A percentile compares a stretch with the other conserved stretches of the same genome.
These are phyloP conservation scores for Komagataea norvegica DNA, from an alignment of 1,139 yeast genomes.

Conservation along the genomic window DNA sequence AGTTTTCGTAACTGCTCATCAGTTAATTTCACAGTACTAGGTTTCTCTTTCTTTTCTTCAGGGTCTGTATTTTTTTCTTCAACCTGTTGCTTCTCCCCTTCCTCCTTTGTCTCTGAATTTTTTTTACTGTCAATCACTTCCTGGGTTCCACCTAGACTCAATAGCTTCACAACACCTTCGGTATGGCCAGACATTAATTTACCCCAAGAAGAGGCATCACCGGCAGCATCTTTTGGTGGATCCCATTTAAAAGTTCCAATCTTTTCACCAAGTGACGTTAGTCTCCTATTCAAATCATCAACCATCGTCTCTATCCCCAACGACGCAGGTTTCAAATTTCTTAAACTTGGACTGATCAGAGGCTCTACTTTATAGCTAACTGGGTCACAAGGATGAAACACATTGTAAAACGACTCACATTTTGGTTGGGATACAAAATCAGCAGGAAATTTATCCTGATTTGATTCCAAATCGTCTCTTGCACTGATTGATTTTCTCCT, in stretches of 20 bases:
- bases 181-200: slow-evolving; percentile 2
- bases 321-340: slow-evolving; percentile 50
- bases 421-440: slow-evolving; percentile 37
- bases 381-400: slow-evolving; percentile 88
- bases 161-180: slow-evolving; percentile 5
- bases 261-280: slow-evolving; percentile 30
- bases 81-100: slow-evolving; percentile 9
- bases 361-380: slow-evolving; percentile 87
- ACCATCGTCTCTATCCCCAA: slow-evolving; percentile 24
- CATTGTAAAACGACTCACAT: slow-evolving; percentile 61
- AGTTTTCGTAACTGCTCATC: slow-evolving; percentile 35
- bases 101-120: background rate
- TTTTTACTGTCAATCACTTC: too few species aligned
- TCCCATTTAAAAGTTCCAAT: slow-evolving; percentile 35
- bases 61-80: slow-evolving; percentile 24
- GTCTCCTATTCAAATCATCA: slow-evolving; percentile 24
- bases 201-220: background rate
- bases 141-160: slow-evolving; percentile 1
- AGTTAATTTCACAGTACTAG: slow-evolving; percentile 24
- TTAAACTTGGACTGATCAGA: slow-evolving; percentile 50
- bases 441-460: slow-evolving; percentile 7
- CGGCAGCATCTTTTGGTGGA: slow-evolving; percentile 1
- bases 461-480: slow-evolving; percentile 15
- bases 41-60: slow-evolving; percentile 23
- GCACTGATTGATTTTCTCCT: slow-evolving; percentile 48